phyloP scores from a whole-genome alignment of 305 asterid genomes.

The Coffea humblotiana region DNA sequence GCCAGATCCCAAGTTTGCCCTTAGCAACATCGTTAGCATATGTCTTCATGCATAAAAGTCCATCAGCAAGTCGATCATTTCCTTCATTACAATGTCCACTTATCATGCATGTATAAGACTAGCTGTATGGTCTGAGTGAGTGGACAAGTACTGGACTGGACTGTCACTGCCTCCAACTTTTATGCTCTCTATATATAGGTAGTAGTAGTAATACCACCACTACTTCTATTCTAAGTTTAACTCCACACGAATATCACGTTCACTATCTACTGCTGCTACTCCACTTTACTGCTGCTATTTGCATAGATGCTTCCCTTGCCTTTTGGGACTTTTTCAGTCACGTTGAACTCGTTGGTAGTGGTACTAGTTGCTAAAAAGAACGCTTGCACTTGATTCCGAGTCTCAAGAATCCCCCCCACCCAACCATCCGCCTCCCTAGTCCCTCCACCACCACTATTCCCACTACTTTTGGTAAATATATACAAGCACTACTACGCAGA shows the following conservation, averaged over 20 bases:
- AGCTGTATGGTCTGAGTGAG: background rate
- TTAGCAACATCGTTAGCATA: background rate
- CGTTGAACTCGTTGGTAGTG: background rate
- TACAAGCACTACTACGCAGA: background rate
- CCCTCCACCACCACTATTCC: background rate
- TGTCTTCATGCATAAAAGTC: background rate
- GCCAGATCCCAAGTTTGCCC: background rate
- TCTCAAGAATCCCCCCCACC: background rate
- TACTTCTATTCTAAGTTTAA: background rate
- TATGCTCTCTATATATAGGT: background rate
- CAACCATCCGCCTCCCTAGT: too few relatives aligned
- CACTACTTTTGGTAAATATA: background rate
- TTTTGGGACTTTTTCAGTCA: background rate
- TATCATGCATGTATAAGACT: background rate
- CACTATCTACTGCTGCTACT: background rate
- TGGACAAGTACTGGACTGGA: background rate
- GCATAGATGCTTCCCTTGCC: background rate
- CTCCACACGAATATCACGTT: slow-evolving; percentile 34
- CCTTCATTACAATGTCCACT: background rate
- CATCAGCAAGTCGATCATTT: background rate
- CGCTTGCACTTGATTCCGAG: background rate
- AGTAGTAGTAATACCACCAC: background rate
- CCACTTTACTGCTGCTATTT: background rate
- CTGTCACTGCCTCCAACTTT: background rate
- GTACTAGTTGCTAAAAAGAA: background rate